Evolutionary conservation across 805 yeast genomes (phyloP).

Genomic region (Wickerhamiella vanderwaltii): DNA sequence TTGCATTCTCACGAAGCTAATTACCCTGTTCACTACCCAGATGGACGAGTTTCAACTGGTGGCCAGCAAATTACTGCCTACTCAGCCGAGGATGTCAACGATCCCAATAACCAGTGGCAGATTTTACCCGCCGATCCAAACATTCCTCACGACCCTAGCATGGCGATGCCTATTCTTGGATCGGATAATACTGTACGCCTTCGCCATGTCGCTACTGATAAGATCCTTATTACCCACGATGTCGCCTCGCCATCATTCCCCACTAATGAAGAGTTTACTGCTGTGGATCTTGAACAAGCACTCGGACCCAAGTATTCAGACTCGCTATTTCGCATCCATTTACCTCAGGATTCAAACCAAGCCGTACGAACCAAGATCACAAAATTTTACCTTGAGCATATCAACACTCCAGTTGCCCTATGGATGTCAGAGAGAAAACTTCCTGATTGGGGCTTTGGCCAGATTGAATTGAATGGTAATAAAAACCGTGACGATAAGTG

Average conservation of each 20-base stretch:
- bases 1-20: conserved; percentile 79
- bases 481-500: conserved; percentile 65
- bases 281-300: conserved; percentile 60
- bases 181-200: conserved; percentile 56
- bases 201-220: conserved; percentile 55
- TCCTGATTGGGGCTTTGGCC: conserved; percentile 92
- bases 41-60: conserved; percentile 86
- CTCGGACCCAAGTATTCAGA: conserved; percentile 76
- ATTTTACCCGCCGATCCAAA: conserved; percentile 19
- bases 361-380: conserved; percentile 56
- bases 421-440: conserved; percentile 69
- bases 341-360: conserved; percentile 27
- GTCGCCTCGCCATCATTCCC: conserved; percentile 63
- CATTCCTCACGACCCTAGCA: conserved; percentile 24
- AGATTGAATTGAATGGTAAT: conserved; percentile 91
- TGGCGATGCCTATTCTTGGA: conserved; percentile 32
- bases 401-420: conserved; percentile 65
- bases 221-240: conserved; percentile 73
- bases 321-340: conserved; percentile 53
- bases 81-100: conserved; percentile 71
- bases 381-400: conserved; percentile 62
- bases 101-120: conserved; percentile 50
- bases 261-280: conserved; percentile 67
- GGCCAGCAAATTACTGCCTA: conserved; percentile 95
- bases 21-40: conserved; percentile 88